Percentiles rank a stretch among this genome's conserved stretches.
Evolutionary conservation across 2,329 filamentous ascomycete species (phyloP).

Genomic region (Fusarium ambrosium): DNA sequence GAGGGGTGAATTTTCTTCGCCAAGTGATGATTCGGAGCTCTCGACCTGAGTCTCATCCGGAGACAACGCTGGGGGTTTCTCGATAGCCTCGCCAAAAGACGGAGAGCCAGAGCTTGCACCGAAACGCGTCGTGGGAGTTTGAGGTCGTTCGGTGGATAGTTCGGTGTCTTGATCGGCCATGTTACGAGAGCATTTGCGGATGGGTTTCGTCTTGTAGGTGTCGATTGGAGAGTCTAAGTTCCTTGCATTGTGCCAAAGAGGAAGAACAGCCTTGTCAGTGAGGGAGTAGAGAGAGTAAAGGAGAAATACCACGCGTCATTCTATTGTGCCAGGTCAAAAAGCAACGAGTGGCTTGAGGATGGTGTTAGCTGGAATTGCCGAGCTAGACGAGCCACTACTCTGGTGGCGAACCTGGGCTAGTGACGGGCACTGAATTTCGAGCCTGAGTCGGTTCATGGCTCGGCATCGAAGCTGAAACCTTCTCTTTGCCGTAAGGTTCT

Average conservation of each 20-base stretch:
- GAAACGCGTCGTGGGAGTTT: neutral
- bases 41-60: neutral
- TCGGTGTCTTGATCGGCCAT: neutral
- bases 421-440: neutral
- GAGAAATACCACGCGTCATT: neutral
- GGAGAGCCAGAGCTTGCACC: neutral
- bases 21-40: neutral
- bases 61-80: neutral
- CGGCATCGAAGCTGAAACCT: neutral
- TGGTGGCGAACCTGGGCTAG: neutral
- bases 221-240: neutral
- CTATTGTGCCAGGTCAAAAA: neutral
- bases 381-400: neutral
- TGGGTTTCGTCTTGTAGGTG: neutral
- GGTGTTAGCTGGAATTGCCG: neutral
- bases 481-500: neutral
- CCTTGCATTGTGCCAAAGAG: neutral
- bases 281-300: neutral
- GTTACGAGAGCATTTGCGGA: neutral
- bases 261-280: neutral
- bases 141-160: neutral
- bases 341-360: neutral
- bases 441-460: neutral
- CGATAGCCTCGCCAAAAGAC: neutral
- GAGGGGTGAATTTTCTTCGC: neutral